phyloP scores from a whole-genome alignment of 1,284 basidiomycete species.

The Rhodotorula mucilaginosa region DNA sequence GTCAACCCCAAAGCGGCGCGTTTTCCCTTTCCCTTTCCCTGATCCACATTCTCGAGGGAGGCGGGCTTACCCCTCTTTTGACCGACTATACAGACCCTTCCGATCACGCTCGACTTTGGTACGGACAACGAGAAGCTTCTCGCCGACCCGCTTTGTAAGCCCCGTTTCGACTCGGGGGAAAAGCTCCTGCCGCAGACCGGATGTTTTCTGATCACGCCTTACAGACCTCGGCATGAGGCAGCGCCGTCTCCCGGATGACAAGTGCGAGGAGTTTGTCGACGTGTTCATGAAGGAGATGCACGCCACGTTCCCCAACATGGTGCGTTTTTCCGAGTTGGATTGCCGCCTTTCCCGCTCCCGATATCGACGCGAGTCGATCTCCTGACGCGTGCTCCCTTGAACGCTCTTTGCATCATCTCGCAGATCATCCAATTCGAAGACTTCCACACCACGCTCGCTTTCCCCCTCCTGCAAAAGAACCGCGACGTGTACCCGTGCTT shows the following conservation, averaged over 20 bases:
- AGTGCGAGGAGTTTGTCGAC: slow-evolving; percentile 70
- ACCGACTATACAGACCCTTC: slow-evolving; percentile 57
- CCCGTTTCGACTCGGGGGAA: background rate
- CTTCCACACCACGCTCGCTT: slow-evolving; percentile 59
- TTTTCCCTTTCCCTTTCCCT: background rate
- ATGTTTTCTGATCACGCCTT: background rate
- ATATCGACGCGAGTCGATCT: no score
- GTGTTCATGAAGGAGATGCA: slow-evolving; percentile 85
- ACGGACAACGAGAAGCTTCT: slow-evolving; percentile 81
- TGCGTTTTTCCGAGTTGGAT: slow-evolving; percentile 44
- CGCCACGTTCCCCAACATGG: slow-evolving; percentile 66
- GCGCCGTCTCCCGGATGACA: slow-evolving; percentile 63
- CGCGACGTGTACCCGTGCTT: slow-evolving; percentile 73
- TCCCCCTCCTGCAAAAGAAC: slow-evolving; percentile 73
- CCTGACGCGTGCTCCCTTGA: slow-evolving; percentile 17
- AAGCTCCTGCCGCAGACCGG: background rate
- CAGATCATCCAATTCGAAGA: slow-evolving; percentile 74
- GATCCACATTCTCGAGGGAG: background rate
- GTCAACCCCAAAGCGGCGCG: slow-evolving; percentile 68
- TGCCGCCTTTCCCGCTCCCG: no score
- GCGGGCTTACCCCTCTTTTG: background rate
- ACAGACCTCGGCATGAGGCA: slow-evolving; percentile 72
- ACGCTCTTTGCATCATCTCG: slow-evolving; percentile 33
- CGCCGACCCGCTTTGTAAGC: slow-evolving; percentile 70
- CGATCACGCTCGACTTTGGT: slow-evolving; percentile 80